These are phyloP conservation scores for Parastagonospora nodorum DNA, from an alignment of 2,329 filamentous ascomycete species.

Conservation along the genomic window DNA sequence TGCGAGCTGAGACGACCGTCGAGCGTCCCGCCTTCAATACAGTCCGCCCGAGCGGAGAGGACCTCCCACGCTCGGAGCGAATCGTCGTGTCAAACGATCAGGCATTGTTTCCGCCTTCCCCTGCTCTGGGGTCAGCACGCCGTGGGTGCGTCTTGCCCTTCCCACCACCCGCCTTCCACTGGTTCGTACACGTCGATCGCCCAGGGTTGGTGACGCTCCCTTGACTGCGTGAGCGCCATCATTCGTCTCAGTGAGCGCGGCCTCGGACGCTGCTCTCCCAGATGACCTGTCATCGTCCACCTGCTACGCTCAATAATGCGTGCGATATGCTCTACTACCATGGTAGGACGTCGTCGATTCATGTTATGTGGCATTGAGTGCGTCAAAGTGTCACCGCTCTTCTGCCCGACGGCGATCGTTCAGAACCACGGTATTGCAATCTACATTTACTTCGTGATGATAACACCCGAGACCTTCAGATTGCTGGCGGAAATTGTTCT, in stretches of 20 bases:
- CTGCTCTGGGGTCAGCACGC: too few species aligned
- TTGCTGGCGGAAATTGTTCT: background rate
- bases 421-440: background rate
- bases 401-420: slow-evolving; percentile 3
- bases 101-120: background rate
- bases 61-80: slow-evolving; percentile 10
- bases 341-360: background rate
- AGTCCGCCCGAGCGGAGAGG: slow-evolving; percentile 15
- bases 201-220: background rate
- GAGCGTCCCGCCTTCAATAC: slow-evolving; percentile 14
- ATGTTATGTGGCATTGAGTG: background rate
- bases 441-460: background rate
- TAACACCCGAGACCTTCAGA: too few species aligned
- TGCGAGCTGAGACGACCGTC: slow-evolving; percentile 12
- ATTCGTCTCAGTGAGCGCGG: background rate
- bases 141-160: too few species aligned
- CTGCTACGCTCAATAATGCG: too few species aligned
- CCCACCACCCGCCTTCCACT: background rate
- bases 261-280: background rate
- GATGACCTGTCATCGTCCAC: background rate
- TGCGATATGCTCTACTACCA: too few species aligned
- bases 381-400: slow-evolving; percentile 7
- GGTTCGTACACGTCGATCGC: background rate
- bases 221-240: background rate
- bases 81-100: slow-evolving; percentile 6